A percentile compares a stretch with the other conserved stretches of the same genome.
Evolutionary conservation across 1,139 yeast genomes (phyloP).

Genomic region (Zygosaccharomyces pseudobailii): DNA sequence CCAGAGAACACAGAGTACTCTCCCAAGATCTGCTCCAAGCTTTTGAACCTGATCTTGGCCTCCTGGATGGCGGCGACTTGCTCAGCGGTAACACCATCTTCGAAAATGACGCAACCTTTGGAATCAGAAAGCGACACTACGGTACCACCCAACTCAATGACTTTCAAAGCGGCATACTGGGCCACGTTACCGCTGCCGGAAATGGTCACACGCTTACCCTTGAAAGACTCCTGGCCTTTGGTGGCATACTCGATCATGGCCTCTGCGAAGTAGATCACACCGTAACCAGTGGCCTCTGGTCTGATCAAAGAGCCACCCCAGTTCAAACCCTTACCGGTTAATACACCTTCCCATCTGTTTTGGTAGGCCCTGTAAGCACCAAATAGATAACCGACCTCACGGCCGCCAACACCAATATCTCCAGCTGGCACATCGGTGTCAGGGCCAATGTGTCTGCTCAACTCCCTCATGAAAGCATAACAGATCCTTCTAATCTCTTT

Average conservation of each 20-base stretch:
- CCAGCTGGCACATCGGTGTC: conserved; percentile 99
- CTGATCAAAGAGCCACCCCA: conserved; percentile 99
- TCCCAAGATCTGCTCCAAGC: conserved; percentile 64
- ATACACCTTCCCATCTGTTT: conserved; percentile 94
- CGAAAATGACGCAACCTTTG: conserved; percentile 76
- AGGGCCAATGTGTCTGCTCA: conserved; percentile 93
- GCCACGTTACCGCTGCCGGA: conserved; percentile 99
- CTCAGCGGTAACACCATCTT: conserved; percentile 74
- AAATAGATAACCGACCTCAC: conserved; percentile 88
- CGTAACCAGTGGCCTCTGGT: conserved; percentile 99
- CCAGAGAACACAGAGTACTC: conserved; percentile 57
- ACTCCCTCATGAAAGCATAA: conserved; percentile 90
- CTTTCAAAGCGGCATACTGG: conserved; percentile 97
- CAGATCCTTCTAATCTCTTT: conserved; percentile 96
- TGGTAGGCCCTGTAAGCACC: conserved; percentile 94
- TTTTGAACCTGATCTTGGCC: conserved; percentile 77
- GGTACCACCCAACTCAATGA: conserved; percentile 91
- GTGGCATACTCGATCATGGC: conserved; percentile 96
- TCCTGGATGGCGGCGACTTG: conserved; percentile 74
- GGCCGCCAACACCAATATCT: conserved; percentile 90
- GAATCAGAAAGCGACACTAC: conserved; percentile 95
- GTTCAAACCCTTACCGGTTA: conserved; percentile 94
- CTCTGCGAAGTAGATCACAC: conserved; percentile 93
- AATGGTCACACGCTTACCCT: conserved; percentile 91
- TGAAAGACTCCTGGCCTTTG: conserved; percentile 78